Conservation (phyloP, 2,329 filamentous ascomycete species). For the Phaeophleospora eucalypticola region DNA sequence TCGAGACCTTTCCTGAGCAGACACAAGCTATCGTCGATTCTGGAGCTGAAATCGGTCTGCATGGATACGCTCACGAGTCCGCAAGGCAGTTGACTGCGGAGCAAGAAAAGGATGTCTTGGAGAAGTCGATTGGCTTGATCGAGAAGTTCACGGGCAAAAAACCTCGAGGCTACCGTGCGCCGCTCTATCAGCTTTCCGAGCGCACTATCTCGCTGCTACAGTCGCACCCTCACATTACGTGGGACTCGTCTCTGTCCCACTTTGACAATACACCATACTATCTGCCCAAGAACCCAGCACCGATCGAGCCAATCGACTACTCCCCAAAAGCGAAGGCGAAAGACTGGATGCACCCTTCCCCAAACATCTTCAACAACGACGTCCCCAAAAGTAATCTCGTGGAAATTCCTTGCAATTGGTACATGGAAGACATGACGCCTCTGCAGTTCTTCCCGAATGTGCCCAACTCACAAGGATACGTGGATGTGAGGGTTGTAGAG, state of each 20-base stretch:
- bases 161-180: conserved; percentile 50
- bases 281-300: conserved; percentile 38
- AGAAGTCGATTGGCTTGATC: conserved; percentile 46
- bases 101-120: conserved; percentile 50
- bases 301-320: conserved; percentile 42
- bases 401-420: conserved; percentile 50
- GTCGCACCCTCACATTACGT: conserved; percentile 47
- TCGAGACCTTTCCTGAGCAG: conserved; percentile 54
- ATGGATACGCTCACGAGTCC: conserved; percentile 49
- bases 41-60: conserved; percentile 51
- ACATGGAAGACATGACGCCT: conserved; percentile 50
- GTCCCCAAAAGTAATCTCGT: conserved; percentile 35
- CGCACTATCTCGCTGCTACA: conserved; percentile 48
- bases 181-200: conserved; percentile 49
- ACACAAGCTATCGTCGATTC: conserved; percentile 49
- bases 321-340: conserved; percentile 33
- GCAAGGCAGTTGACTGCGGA: conserved; percentile 43
- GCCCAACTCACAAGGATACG: conserved; percentile 55
- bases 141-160: conserved; percentile 42
- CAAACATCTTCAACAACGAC: conserved; percentile 30
- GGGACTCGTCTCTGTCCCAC: conserved; percentile 50
- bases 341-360: conserved; percentile 45
- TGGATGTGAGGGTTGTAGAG: conserved; percentile 54
- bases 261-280: conserved; percentile 50
- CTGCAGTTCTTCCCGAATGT: conserved; percentile 46